phyloP scores from a whole-genome alignment of 2,329 filamentous ascomycete species.

The Seiridium unicorne region DNA sequence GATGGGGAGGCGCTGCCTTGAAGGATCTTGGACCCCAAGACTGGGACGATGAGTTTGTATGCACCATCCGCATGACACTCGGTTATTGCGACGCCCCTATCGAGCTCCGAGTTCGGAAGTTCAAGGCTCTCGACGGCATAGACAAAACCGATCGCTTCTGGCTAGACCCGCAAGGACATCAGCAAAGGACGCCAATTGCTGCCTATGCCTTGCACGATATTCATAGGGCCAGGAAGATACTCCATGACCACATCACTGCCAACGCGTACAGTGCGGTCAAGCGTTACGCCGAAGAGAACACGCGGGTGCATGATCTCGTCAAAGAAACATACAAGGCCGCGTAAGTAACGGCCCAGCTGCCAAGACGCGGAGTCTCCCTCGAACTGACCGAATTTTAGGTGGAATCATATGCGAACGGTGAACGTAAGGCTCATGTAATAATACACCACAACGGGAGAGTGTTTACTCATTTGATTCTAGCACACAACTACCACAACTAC shows the following conservation, averaged over 20 bases:
- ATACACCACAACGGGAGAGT: no score
- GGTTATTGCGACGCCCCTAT: slow-evolving; percentile 36
- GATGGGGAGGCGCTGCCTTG: slow-evolving; percentile 38
- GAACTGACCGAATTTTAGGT: slow-evolving; percentile 14
- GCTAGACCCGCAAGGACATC: slow-evolving; percentile 26
- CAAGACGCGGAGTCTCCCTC: not conserved
- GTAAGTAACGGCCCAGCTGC: slow-evolving; percentile 17
- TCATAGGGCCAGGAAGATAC: slow-evolving; percentile 27
- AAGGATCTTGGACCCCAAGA: slow-evolving; percentile 34
- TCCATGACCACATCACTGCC: slow-evolving; percentile 33
- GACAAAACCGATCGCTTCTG: slow-evolving; percentile 29
- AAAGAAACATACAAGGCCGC: slow-evolving; percentile 26
- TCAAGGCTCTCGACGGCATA: slow-evolving; percentile 26
- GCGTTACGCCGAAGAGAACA: slow-evolving; percentile 23
- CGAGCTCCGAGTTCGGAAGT: slow-evolving; percentile 37
- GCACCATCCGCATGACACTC: slow-evolving; percentile 36
- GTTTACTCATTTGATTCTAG: no score
- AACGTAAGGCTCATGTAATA: not conserved
- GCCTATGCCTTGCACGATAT: slow-evolving; percentile 40
- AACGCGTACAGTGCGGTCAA: slow-evolving; percentile 28
- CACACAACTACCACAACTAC: not conserved
- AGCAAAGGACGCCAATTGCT: slow-evolving; percentile 27
- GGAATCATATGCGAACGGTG: slow-evolving; percentile 9
- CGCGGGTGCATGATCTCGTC: slow-evolving; percentile 28
- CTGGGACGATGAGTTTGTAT: slow-evolving; percentile 23